phyloP scores from a whole-genome alignment of 306 rosid species.

The Pueraria montana region DNA sequence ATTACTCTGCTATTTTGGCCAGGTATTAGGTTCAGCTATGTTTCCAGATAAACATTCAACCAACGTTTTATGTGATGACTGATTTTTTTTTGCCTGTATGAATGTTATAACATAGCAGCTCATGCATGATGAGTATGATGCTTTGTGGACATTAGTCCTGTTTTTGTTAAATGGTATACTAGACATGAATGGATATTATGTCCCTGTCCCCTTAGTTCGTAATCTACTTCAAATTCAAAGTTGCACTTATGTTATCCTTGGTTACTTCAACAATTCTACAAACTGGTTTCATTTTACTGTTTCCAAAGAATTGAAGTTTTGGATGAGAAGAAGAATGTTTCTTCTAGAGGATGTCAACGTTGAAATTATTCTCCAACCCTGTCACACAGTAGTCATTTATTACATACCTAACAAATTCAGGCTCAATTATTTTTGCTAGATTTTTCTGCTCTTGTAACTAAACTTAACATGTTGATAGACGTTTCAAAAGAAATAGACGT shows the following conservation, averaged over 20 bases:
- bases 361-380: neutral
- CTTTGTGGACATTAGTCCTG: slow-evolving; percentile 31
- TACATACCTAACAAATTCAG: neutral
- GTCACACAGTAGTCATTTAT: neutral
- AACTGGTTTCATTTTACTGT: neutral
- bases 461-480: neutral
- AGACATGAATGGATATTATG: neutral
- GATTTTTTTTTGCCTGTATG: slow-evolving; percentile 19
- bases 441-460: neutral
- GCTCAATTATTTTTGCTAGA: neutral
- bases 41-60: slow-evolving; percentile 10
- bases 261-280: neutral
- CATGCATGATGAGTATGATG: slow-evolving; percentile 33
- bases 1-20: slow-evolving; percentile 8
- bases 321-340: slow-evolving; percentile 15
- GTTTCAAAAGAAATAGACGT: neutral
- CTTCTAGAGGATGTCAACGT: neutral
- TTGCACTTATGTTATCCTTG: neutral
- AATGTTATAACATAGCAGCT: slow-evolving; percentile 22
- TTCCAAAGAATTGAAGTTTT: slow-evolving; percentile 20
- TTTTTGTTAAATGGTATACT: slow-evolving; percentile 37
- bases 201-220: no score
- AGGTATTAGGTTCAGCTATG: neutral
- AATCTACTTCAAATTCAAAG: no score
- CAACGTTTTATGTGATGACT: neutral